Evolutionary conservation across 768 basidiomycete genomes (phyloP), one percentile per base, ranked within the genome.

Genomic region (Leccinum boreale): DNA sequence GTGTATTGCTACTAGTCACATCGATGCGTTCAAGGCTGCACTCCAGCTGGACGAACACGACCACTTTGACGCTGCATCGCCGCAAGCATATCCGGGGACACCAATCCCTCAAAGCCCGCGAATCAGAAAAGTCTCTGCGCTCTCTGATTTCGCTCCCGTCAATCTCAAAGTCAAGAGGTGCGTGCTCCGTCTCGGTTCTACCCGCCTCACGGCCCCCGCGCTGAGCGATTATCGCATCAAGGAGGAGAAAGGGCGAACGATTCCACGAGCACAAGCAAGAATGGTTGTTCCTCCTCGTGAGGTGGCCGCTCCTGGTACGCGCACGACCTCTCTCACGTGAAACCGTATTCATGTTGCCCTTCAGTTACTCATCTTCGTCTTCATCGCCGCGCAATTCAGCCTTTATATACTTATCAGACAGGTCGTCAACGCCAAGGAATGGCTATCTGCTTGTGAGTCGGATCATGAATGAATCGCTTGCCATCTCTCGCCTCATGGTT

Each of bases 361-460:
- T n/a, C 61, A 97, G 94, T 70, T 79, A 58, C 83, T 96, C 60
- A 90, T 98, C 33, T 91, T 92, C 64, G 53, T 86, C 5, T 83
- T 97, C 72, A 97, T 98, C 56, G 79, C 84, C 39, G 78, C 79
- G 14, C 89, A 98, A 72, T 98, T 98, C 70, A 80, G 90, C 14
- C 71, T 89, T 26, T 99, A 99, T 65, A 83, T 98, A 39, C 62
- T 92, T 35, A 91, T 94, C 49, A 80, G 96, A 15, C 96, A 99
- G 70, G 67, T 96, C 17, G 97, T 99, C 45, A 98, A 98, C 67
- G 81, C 91, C 4, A 92, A 97, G 69, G 96, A 99, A 74, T 98
- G 87, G 84, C 70, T 96, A 46, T 85, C 88, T 24, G 93, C 93
- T 49, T 98, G 94, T 94, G 68, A 63, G 78, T 70, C 44, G 11